phyloP scores from a whole-genome alignment of 495 filamentous ascomycete genomes.

The Durotheca rogersii region DNA sequence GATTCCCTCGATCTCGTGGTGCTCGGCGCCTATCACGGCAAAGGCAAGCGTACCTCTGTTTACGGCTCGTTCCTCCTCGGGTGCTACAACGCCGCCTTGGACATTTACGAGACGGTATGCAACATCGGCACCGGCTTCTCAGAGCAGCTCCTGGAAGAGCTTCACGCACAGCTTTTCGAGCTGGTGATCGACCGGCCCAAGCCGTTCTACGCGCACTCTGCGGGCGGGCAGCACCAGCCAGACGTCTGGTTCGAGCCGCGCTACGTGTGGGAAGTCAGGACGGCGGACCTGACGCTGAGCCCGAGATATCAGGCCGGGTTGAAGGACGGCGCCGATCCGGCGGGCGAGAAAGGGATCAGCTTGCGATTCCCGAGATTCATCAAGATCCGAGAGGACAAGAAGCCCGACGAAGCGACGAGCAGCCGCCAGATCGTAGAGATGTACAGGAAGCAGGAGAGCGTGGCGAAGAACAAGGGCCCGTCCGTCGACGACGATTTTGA shows the following conservation, averaged over 20 bases:
- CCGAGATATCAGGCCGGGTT: conserved; percentile 84
- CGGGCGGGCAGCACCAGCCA: conserved; percentile 83
- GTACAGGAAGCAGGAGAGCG: conserved; percentile 92
- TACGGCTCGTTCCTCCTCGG: conserved; percentile 95
- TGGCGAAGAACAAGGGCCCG: conserved; percentile 70
- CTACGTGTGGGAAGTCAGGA: conserved; percentile 96
- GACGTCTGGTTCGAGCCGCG: conserved; percentile 98
- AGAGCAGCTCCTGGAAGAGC: conserved; percentile 78
- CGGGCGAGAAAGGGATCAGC: conserved; percentile 78
- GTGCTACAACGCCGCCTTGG: conserved; percentile 77
- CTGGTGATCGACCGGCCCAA: conserved; percentile 85
- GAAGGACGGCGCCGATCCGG: conserved; percentile 64
- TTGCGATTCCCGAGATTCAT: conserved; percentile 91
- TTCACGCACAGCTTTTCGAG: conserved; percentile 68
- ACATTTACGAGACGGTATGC: conserved; percentile 91
- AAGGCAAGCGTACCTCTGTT: conserved; percentile 89
- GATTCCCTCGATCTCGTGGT: conserved; percentile 97
- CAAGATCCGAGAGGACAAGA: conserved; percentile 88
- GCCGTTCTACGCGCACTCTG: conserved; percentile 87
- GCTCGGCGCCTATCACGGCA: conserved; percentile 89
- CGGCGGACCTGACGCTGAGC: conserved; percentile 89
- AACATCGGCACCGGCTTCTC: conserved; percentile 98
- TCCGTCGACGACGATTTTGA: conserved; percentile 98
- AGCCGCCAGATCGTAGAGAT: conserved; percentile 87
- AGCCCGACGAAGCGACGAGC: conserved; percentile 84